Evolutionary conservation across 2,329 filamentous ascomycete genomes (phyloP).

Genomic region (Verticillium dahliae): DNA sequence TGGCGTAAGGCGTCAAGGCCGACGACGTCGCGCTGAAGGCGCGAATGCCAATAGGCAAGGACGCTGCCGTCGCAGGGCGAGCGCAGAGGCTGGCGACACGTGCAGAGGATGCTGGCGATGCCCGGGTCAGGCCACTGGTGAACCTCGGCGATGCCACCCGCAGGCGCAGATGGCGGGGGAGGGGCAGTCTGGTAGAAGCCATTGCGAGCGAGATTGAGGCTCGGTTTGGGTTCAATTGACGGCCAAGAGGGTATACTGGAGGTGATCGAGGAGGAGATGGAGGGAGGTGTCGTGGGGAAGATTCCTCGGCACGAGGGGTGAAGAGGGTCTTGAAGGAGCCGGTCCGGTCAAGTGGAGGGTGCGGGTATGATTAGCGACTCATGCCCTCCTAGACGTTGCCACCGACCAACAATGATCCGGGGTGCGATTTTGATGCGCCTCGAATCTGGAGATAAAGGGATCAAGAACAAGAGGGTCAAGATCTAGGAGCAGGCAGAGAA

Average conservation of each 20-base stretch:
- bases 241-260: background rate
- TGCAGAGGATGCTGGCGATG: slow-evolving; percentile 4
- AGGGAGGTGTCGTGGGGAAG: background rate
- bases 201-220: slow-evolving; percentile 2
- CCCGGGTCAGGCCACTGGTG: slow-evolving; percentile 1
- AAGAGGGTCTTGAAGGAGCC: background rate
- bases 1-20: background rate
- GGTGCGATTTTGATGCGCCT: background rate
- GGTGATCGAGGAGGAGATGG: background rate
- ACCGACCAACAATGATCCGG: background rate
- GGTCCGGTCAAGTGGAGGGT: background rate
- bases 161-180: slow-evolving; percentile 12
- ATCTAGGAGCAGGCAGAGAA: background rate
- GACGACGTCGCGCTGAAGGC: background rate
- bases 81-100: slow-evolving; percentile 9
- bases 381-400: background rate
- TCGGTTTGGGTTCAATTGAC: background rate
- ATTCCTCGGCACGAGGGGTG: background rate
- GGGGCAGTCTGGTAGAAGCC: slow-evolving; percentile 11
- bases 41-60: background rate
- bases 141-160: slow-evolving; percentile 8
- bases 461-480: background rate
- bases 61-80: background rate
- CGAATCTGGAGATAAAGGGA: background rate
- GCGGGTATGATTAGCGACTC: background rate